phyloP scores from a whole-genome alignment of 768 basidiomycete species.

The Rhodotorula taiwanensis region DNA sequence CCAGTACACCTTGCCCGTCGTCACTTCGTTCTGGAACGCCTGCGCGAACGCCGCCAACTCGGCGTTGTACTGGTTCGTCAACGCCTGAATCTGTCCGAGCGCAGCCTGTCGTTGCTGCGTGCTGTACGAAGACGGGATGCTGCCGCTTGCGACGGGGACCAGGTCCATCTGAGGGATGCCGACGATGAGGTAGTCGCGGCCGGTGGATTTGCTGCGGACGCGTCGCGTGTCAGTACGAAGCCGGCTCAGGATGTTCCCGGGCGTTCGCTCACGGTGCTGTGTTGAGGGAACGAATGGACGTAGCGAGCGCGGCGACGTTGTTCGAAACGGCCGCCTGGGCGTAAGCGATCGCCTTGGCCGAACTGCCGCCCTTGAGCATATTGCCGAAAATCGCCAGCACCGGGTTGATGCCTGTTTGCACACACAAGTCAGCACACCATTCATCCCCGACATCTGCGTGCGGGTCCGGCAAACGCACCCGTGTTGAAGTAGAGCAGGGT shows the following conservation, averaged over 20 bases:
- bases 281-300: constrained; percentile 14
- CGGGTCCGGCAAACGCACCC: too few species aligned
- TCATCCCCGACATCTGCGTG: too few species aligned
- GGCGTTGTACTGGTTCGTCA: constrained; percentile 30
- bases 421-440: too few species aligned
- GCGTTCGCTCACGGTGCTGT: background rate
- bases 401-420: constrained; percentile 35
- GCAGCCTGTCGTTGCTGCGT: background rate
- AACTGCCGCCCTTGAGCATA: constrained; percentile 5
- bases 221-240: background rate
- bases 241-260: too few species aligned
- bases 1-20: background rate
- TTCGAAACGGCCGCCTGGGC: constrained; percentile 16
- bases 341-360: background rate
- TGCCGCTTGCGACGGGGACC: constrained; percentile 14
- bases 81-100: constrained; percentile 20
- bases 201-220: too few species aligned
- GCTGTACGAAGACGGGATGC: constrained; percentile 9
- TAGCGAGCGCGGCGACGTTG: constrained; percentile 9
- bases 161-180: constrained; percentile 32
- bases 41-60: constrained; percentile 11
- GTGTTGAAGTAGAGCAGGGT: constrained; percentile 26
- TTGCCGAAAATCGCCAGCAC: constrained; percentile 25
- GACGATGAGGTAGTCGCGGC: constrained; percentile 25
- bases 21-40: constrained; percentile 6